phyloP scores from a whole-genome alignment of 345 rosid species.

The Clarkia xantiana region DNA sequence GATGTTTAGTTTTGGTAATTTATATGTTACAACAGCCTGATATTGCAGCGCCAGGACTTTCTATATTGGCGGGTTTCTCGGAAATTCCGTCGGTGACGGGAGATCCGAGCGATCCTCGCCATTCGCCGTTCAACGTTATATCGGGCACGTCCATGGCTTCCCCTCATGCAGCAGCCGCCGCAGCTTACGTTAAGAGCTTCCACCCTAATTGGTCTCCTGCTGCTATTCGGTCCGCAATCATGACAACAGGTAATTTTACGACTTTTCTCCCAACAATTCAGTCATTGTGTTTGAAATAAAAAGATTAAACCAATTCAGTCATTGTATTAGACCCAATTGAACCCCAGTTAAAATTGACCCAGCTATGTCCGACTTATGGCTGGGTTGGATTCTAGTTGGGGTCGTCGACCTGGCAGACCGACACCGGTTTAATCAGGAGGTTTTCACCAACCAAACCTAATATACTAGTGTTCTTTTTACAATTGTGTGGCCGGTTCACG shows the following conservation, averaged over 20 bases:
- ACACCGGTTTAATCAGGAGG: too few species aligned
- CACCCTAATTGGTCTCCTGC: slow-evolving; percentile 87
- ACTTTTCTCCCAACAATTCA: too few species aligned
- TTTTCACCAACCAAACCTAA: too few species aligned
- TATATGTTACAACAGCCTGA: slow-evolving; percentile 60
- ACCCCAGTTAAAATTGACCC: too few species aligned
- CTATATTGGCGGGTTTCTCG: slow-evolving; percentile 65
- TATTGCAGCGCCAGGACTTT: slow-evolving; percentile 66
- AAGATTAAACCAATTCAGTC: too few species aligned
- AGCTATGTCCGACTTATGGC: too few species aligned
- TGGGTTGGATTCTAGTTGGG: too few species aligned
- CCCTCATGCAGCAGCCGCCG: slow-evolving; percentile 71
- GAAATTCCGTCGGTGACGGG: slow-evolving; percentile 30
- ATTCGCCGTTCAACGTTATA: slow-evolving; percentile 29
- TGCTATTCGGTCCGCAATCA: slow-evolving; percentile 69
- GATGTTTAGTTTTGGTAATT: not conserved
- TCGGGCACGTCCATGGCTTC: slow-evolving; percentile 93
- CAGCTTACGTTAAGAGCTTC: slow-evolving; percentile 69
- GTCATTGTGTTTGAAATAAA: too few species aligned
- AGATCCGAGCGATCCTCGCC: slow-evolving; percentile 24
- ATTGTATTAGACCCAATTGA: too few species aligned
- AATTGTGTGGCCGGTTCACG: too few species aligned
- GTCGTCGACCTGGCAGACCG: too few species aligned
- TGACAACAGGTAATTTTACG: slow-evolving; percentile 68
- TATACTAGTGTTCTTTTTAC: too few species aligned